phyloP scores from a whole-genome alignment of 257 asterid genomes.

The Thymus quinquecostatus region DNA sequence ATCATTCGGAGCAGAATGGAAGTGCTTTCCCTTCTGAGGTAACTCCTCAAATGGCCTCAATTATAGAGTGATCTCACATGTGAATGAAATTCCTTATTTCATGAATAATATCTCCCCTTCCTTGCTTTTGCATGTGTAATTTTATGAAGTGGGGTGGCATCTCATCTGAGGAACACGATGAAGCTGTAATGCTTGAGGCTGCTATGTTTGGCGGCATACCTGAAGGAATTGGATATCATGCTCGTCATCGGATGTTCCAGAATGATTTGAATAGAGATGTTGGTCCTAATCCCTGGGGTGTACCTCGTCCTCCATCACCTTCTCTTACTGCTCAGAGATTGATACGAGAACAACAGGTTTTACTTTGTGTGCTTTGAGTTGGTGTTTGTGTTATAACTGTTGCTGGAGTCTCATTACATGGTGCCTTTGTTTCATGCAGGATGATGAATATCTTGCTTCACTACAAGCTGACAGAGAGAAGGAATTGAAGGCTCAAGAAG shows the following conservation, averaged over 20 bases:
- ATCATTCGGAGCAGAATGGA: constrained; percentile 44
- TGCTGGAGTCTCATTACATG: constrained; percentile 22
- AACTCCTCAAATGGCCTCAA: constrained; percentile 18
- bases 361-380: constrained; percentile 28
- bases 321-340: constrained; percentile 92
- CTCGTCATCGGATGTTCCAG: constrained; percentile 66
- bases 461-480: constrained; percentile 97
- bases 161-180: constrained; percentile 95
- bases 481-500: constrained; percentile 94
- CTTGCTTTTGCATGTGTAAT: constrained; percentile 23
- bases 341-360: constrained; percentile 95
- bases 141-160: constrained; percentile 94
- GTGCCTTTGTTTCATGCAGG: constrained; percentile 50
- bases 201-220: constrained; percentile 98
- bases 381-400: constrained; percentile 26
- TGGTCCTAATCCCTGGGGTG: constrained; percentile 53
- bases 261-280: constrained; percentile 51
- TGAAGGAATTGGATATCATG: constrained; percentile 71
- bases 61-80: constrained; percentile 8
- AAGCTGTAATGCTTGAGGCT: constrained; percentile 99
- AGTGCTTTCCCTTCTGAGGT: constrained; percentile 76
- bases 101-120: constrained; percentile 15
- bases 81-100: background rate
- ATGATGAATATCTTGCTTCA: constrained; percentile 92
- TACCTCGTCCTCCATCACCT: constrained; percentile 93